These are phyloP conservation scores for Paraglomus brasilianum DNA, from an alignment of 192 early-diverging fungal genomes.

Conservation along the genomic window DNA sequence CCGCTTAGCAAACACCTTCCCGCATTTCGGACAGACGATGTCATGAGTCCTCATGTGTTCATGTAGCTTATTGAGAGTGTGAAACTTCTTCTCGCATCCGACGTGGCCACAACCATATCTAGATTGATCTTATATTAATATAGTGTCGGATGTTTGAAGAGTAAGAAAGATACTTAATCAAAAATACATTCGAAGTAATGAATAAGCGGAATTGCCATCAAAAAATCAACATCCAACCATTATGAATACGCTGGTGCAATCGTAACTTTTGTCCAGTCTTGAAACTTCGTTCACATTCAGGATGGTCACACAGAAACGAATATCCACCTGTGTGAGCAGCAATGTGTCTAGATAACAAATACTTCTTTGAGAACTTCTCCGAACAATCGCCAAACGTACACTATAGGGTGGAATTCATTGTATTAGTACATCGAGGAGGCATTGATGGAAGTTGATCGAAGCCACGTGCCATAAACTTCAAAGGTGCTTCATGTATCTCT, in stretches of 20 bases:
- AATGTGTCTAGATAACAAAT: conserved; percentile 10
- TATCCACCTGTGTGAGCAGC: conserved; percentile 15
- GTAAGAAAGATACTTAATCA: not conserved
- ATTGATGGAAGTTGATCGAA: too few species aligned
- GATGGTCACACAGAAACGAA: conserved; percentile 12
- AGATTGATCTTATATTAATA: conserved; percentile 8
- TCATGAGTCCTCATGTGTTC: conserved; percentile 13
- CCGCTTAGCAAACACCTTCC: not conserved
- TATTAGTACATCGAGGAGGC: too few species aligned
- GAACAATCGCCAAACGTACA: not conserved
- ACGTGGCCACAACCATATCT: conserved; percentile 4
- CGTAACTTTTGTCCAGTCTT: not conserved
- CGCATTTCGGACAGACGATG: conserved; percentile 4
- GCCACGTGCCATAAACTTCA: too few species aligned
- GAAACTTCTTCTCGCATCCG: conserved; percentile 15
- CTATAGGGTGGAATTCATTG: too few species aligned
- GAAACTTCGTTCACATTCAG: conserved; percentile 5
- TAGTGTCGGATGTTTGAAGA: not conserved
- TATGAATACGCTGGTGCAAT: not conserved
- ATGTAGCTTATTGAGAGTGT: not conserved
- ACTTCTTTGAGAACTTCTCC: conserved; percentile 12
- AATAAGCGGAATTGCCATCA: not conserved
- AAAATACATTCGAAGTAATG: not conserved
- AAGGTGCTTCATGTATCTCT: conserved; percentile 28
- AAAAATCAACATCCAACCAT: not conserved